Evolutionary conservation across 345 rosid species (phyloP), one percentile per base, ranked within the genome.

Genomic region (Passiflora organensis): DNA sequence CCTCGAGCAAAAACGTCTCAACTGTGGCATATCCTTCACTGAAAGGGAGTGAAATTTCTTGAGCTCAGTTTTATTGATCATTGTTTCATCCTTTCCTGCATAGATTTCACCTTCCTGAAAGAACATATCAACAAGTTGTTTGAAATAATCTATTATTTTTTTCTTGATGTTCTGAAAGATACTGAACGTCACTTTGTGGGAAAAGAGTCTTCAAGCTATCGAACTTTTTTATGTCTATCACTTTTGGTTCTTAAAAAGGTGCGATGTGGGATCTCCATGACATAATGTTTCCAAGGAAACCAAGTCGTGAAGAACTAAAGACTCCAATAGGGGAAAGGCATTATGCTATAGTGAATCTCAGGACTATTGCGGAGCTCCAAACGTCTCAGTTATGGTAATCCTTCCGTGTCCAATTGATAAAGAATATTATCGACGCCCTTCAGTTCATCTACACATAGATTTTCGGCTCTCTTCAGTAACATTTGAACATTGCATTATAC

Each of bases 251-350:
- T 16, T 1, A 13, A 76, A 68, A 8, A 68, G 53, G 6, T 45
- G 14, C 4, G 13, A 8, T 1, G 2, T 2, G 0, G 58, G 52
- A 10, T 1, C 34, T 9, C 69, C 71, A 10, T n/a, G 4, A 3
- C 43, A 65, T 17, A 74, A 43, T 41, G 65, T 48, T 55, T 60
- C 65, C 62, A 74, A 54, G 49, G 58, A 55, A 9, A 28, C 16
- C 55, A 62, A 28, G 48, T 25, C 38, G 1, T 36, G 1, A 9
- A 74, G 63, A 54, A 28, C 16, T 17, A 74, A 45, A 0, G 72
- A 56, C 59, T 69, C 72, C 63, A 74, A 46, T 16, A 16, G 34
- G 0, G 68, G 46, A 43, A 74, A 65, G 17, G 63, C 49, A 12
- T 0, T 4, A 65, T 0, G 2, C 62, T 16, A 18, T 17, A 17